A percentile compares a stretch with the other conserved stretches of the same genome.
These are phyloP conservation scores for Vinca minor DNA, from an alignment of 257 asterid species.

Conservation along the genomic window DNA sequence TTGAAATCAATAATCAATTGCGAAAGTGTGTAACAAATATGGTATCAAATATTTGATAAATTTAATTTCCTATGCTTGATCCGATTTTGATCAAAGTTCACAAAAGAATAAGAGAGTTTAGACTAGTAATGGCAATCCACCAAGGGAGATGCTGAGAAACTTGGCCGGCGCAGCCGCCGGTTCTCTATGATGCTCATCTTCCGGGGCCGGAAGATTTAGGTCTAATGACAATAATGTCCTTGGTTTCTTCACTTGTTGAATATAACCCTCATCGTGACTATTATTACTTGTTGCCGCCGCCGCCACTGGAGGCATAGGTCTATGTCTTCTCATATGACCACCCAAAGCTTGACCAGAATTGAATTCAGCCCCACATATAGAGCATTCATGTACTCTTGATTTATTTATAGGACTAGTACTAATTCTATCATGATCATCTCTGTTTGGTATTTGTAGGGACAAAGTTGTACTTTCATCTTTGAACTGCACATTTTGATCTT, in stretches of 20 bases:
- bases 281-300: too few species aligned
- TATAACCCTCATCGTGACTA: slow-evolving; percentile 16
- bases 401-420: too few species aligned
- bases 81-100: slow-evolving; percentile 20
- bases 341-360: slow-evolving; percentile 90
- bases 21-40: slow-evolving; percentile 10
- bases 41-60: slow-evolving; percentile 27
- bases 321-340: slow-evolving; percentile 95
- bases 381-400: slow-evolving; percentile 67
- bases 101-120: slow-evolving; percentile 13
- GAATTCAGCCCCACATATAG: slow-evolving; percentile 79
- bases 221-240: slow-evolving; percentile 53
- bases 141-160: slow-evolving; percentile 66
- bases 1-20: neutral
- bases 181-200: slow-evolving; percentile 42
- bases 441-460: slow-evolving; percentile 41
- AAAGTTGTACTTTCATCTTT: slow-evolving; percentile 23
- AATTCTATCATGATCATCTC: too few species aligned
- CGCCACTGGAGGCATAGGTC: slow-evolving; percentile 57
- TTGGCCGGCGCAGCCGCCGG: slow-evolving; percentile 53
- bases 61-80: slow-evolving; percentile 10
- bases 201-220: slow-evolving; percentile 91
- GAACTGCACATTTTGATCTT: too few species aligned
- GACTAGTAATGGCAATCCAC: slow-evolving; percentile 66
- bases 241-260: slow-evolving; percentile 37